Evolutionary conservation across 495 filamentous ascomycete species (phyloP).

Genomic region (Podospora appendiculata): DNA sequence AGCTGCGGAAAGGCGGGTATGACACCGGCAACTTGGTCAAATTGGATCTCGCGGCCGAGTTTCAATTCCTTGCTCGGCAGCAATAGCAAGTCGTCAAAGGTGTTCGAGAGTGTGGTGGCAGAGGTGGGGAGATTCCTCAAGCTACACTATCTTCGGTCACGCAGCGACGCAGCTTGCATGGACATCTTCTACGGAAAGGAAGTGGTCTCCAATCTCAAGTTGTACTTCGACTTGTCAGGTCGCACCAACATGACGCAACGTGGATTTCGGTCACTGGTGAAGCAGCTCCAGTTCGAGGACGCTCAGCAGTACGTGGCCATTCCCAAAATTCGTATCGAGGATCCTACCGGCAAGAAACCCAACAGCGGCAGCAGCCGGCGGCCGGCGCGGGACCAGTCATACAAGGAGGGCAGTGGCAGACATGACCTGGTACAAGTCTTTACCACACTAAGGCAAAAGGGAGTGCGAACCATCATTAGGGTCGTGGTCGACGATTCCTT

Average conservation of each 20-base stretch:
- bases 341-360: neutral
- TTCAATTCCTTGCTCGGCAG: too few relatives aligned
- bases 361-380: slow-evolving; percentile 2
- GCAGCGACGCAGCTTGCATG: slow-evolving; percentile 12
- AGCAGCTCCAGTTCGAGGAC: slow-evolving; percentile 23
- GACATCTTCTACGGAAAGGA: slow-evolving; percentile 16
- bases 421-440: slow-evolving; percentile 20
- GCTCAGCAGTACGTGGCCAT: slow-evolving; percentile 25
- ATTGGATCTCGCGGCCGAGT: too few relatives aligned
- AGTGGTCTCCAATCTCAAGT: slow-evolving; percentile 6
- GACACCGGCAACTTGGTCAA: too few relatives aligned
- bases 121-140: slow-evolving; percentile 14
- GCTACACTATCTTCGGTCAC: slow-evolving; percentile 19
- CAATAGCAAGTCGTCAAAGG: slow-evolving; percentile 4
- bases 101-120: slow-evolving; percentile 4
- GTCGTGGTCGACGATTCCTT: slow-evolving; percentile 25
- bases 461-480: slow-evolving; percentile 21
- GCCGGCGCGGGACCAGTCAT: neutral
- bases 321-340: slow-evolving; percentile 13
- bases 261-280: slow-evolving; percentile 9
- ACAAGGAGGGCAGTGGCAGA: slow-evolving; percentile 14
- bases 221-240: slow-evolving; percentile 21
- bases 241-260: slow-evolving; percentile 9
- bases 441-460: slow-evolving; percentile 11
- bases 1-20: too few relatives aligned